Evolutionary conservation across 257 asterid species (phyloP).

Genomic region (Henckelia pumila): DNA sequence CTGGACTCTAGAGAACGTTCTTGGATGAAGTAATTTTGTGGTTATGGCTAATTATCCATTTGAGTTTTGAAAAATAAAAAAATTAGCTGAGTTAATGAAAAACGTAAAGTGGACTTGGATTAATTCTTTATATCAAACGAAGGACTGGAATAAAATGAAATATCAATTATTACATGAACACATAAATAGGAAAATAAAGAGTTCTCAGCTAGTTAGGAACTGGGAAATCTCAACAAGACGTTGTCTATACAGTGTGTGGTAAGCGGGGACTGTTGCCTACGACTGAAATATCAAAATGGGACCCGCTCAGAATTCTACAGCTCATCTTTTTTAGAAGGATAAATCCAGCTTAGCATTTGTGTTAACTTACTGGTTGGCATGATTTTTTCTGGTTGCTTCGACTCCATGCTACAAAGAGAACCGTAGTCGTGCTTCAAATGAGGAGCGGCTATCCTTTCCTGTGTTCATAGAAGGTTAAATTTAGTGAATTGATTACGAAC

Average conservation of each 20-base stretch:
- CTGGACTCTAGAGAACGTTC: too few relatives aligned
- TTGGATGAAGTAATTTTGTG: too few relatives aligned
- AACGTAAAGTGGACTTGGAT: too few relatives aligned
- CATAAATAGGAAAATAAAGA: too few relatives aligned
- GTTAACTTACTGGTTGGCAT: conserved; percentile 37
- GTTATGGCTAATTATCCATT: too few relatives aligned
- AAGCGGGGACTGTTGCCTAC: conserved; percentile 12
- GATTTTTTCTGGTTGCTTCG: conserved; percentile 26
- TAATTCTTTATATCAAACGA: too few relatives aligned
- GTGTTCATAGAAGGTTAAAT: conserved; percentile 24
- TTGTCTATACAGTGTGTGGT: conserved; percentile 9
- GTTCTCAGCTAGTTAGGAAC: too few relatives aligned
- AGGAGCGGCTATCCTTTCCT: conserved; percentile 82
- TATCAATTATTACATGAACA: too few relatives aligned
- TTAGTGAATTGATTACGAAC: conserved; percentile 1
- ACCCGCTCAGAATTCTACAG: conserved; percentile 33
- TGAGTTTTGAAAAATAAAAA: too few relatives aligned
- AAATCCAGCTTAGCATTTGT: conserved; percentile 50
- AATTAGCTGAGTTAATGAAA: too few relatives aligned
- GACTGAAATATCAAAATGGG: conserved; percentile 6
- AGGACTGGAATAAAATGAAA: too few relatives aligned
- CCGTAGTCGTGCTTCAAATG: conserved; percentile 73
- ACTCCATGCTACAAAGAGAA: conserved; percentile 48
- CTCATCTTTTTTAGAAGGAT: conserved; percentile 40
- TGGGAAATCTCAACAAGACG: too few relatives aligned